Evolutionary conservation across 176 grass and related monocot species (phyloP).

Genomic region (Neostapfia colusana): DNA sequence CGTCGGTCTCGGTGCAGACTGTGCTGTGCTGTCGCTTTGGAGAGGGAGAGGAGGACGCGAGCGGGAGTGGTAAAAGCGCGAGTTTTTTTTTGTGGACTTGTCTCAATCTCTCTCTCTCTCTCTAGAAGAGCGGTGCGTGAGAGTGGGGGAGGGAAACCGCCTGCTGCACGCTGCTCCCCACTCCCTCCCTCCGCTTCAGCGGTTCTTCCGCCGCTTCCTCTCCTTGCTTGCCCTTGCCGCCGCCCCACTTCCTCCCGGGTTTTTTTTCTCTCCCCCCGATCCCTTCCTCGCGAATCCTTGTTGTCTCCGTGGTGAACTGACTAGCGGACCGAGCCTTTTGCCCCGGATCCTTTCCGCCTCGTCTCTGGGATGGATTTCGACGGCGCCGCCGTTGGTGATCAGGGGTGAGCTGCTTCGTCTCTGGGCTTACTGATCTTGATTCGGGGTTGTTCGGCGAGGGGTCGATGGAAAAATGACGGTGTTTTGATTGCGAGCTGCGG

Average conservation of each 20-base stretch:
- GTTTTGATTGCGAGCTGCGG: neutral
- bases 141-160: neutral
- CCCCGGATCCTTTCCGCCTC: neutral
- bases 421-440: neutral
- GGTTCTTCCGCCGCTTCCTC: neutral
- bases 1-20: conserved; percentile 29
- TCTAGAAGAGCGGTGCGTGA: conserved; percentile 18
- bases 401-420: conserved; percentile 40
- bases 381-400: conserved; percentile 49
- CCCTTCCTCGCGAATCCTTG: neutral
- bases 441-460: neutral
- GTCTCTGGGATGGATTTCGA: conserved; percentile 52
- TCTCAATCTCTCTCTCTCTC: no score
- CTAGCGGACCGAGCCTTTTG: neutral
- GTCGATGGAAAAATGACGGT: neutral
- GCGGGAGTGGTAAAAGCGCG: conserved; percentile 21
- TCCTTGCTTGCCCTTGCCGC: neutral
- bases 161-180: neutral
- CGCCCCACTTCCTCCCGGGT: no score
- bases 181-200: neutral
- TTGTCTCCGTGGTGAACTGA: neutral
- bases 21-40: conserved; percentile 39
- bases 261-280: neutral
- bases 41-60: neutral
- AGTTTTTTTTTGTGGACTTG: conserved; percentile 2